Evolutionary conservation across 2,329 filamentous ascomycete genomes (phyloP), one percentile per base, ranked within the genome.

Genomic region (Paecilomyces variotii): DNA sequence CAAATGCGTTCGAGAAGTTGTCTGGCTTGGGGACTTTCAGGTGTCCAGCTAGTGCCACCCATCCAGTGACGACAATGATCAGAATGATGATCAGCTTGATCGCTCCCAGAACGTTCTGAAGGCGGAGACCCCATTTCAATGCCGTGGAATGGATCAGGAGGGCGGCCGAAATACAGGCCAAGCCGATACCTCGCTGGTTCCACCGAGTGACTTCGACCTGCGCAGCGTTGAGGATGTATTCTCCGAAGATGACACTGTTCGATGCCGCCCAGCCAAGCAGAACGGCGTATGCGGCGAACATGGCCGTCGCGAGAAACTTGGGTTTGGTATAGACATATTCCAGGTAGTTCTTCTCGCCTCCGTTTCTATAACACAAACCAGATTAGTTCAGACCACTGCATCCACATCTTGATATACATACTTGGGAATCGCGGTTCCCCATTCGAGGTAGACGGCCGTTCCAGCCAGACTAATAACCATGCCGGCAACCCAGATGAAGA

Each of bases 311-410:
- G 4, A 82, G 71, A 70, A 80, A 83, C 58, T 72, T 76, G 28
- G 82, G 82, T 24, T 73, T 76, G 53, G 70, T 74, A 65, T 79
- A 82, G 35, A 82, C 79, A 39, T 80, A 78, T 68, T 83, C 80
- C 50, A 83, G 76, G 64, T 82, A 82, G 45, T 81, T 78, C 55
- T 79, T 77, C 63, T 82, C 80, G n/a, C 80, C 80, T 39, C 80
- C 80, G 67, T 80, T 68, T 70, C 79, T 66, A 68, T 67, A 14
- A 66, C 67, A 3, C 4, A 10, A 14, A 26, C 11, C 30, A 52
- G 4, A 26, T 28, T 28, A 26, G 27, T 14, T 52, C 50, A 19
- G 5, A 6, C 5, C 39, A 39, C 35, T n/a, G 2, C 3, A 45
- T 7, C 14, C 2, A 19, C 1, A 7, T 45, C 50, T 28, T 24